These are phyloP conservation scores for Artemisia annua DNA, from an alignment of 129 eudicot species.

Conservation along the genomic window DNA sequence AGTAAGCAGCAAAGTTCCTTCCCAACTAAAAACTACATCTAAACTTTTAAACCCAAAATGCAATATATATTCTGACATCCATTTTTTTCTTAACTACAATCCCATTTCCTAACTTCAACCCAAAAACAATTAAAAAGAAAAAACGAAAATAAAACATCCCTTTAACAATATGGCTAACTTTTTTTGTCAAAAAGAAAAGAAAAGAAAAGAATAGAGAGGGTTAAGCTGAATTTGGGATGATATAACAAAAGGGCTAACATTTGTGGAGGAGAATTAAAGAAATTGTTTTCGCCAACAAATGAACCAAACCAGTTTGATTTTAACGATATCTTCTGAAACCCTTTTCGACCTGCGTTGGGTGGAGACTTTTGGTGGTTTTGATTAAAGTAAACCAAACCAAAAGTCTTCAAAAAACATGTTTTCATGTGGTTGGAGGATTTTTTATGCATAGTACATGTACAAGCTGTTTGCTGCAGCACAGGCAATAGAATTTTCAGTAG, in stretches of 20 bases:
- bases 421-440: constrained; percentile 13
- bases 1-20: constrained; percentile 34
- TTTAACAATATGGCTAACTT: constrained; percentile 34
- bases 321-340: constrained; percentile 26
- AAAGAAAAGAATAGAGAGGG: no score
- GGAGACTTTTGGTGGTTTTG: constrained; percentile 21
- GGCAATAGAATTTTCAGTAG: constrained; percentile 89
- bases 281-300: constrained; percentile 11
- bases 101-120: constrained; percentile 54
- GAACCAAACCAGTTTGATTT: constrained; percentile 12
- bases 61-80: constrained; percentile 25
- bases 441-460: constrained; percentile 97
- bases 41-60: constrained; percentile 23
- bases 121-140: constrained; percentile 9
- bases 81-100: constrained; percentile 44
- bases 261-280: constrained; percentile 13
- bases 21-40: constrained; percentile 33
- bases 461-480: constrained; percentile 99
- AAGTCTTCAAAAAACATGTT: neutral
- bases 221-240: constrained; percentile 31
- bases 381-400: constrained; percentile 24
- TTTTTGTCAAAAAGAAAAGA: constrained; percentile 23
- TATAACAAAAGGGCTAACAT: constrained; percentile 16
- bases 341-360: constrained; percentile 12
- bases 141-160: constrained; percentile 25